Conservation (phyloP, 2,329 filamentous ascomycete genomes). For the Sclerotinia borealis region DNA sequence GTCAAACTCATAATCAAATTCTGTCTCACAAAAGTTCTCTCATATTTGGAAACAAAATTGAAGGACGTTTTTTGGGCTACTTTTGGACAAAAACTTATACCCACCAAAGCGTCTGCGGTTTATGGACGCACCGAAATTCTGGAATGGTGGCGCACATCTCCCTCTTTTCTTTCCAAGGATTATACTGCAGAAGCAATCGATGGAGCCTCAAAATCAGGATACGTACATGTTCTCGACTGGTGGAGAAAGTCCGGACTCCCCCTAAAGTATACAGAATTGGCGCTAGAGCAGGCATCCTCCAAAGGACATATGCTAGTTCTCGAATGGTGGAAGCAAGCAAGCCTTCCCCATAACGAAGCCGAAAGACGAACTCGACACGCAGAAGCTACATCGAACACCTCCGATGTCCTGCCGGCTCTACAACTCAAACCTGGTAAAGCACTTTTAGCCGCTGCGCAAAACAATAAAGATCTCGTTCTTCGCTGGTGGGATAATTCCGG, state of each 20-base stretch:
- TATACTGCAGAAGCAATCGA: constrained; percentile 74
- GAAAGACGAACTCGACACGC: constrained; percentile 24
- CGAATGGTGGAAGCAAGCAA: constrained; percentile 84
- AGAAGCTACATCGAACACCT: constrained; percentile 13
- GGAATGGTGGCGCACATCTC: constrained; percentile 84
- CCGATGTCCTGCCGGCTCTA: constrained; percentile 35
- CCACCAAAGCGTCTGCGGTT: constrained; percentile 80
- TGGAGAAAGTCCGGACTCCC: constrained; percentile 79
- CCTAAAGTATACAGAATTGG: constrained; percentile 78
- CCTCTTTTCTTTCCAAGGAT: constrained; percentile 77
- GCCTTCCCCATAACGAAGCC: constrained; percentile 44
- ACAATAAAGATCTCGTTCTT: constrained; percentile 69
- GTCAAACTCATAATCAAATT: constrained; percentile 92
- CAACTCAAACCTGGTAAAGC: constrained; percentile 77
- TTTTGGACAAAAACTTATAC: constrained; percentile 73
- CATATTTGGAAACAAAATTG: constrained; percentile 60
- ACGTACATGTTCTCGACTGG: constrained; percentile 81
- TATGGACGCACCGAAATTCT: constrained; percentile 81
- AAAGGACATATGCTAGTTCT: constrained; percentile 81
- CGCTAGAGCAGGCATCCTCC: constrained; percentile 80
- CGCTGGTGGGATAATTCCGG: constrained; percentile 84
- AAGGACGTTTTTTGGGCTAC: constrained; percentile 79
- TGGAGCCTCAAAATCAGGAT: constrained; percentile 78
- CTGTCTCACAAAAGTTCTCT: constrained; percentile 71
- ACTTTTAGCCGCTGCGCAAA: constrained; percentile 76